Evolutionary conservation across 2,329 filamentous ascomycete species (phyloP).

Genomic region (Chalaropsis thielavioides): DNA sequence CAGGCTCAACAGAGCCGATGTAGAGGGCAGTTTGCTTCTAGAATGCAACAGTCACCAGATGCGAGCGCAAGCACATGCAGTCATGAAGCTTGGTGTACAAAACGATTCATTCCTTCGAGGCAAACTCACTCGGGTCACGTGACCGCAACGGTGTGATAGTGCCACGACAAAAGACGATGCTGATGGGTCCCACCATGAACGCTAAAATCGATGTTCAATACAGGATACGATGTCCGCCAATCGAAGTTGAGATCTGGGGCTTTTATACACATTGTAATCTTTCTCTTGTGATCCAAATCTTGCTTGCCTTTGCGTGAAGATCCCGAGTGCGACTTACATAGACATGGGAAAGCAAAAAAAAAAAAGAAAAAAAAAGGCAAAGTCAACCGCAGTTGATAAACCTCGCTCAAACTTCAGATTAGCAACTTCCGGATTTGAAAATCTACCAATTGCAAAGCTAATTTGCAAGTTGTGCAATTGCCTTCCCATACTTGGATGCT

Average conservation of each 20-base stretch:
- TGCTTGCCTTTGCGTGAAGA: not conserved
- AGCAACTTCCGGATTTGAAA: not conserved
- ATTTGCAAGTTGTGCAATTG: not conserved
- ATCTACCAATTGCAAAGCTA: not conserved
- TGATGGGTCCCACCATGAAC: not conserved
- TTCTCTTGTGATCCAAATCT: not conserved
- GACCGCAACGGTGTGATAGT: not conserved
- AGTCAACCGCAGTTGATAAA: not conserved
- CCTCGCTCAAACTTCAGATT: not conserved
- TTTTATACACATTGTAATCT: not conserved
- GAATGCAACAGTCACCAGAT: too few relatives aligned
- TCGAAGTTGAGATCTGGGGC: not conserved
- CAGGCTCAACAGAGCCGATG: too few relatives aligned
- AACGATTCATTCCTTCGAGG: not conserved
- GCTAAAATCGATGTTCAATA: not conserved
- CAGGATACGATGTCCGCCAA: not conserved
- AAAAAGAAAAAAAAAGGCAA: not conserved
- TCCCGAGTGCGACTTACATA: not conserved
- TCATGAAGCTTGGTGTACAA: not conserved
- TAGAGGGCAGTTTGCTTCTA: too few relatives aligned
- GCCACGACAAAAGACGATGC: slow-evolving; percentile 2
- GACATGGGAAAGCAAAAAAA: not conserved
- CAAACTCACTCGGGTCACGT: not conserved
- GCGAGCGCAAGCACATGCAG: too few relatives aligned
- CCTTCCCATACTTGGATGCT: not conserved